These are phyloP conservation scores for Pestalotiopsis sp. DNA, from an alignment of 2,329 filamentous ascomycete genomes.

Conservation along the genomic window DNA sequence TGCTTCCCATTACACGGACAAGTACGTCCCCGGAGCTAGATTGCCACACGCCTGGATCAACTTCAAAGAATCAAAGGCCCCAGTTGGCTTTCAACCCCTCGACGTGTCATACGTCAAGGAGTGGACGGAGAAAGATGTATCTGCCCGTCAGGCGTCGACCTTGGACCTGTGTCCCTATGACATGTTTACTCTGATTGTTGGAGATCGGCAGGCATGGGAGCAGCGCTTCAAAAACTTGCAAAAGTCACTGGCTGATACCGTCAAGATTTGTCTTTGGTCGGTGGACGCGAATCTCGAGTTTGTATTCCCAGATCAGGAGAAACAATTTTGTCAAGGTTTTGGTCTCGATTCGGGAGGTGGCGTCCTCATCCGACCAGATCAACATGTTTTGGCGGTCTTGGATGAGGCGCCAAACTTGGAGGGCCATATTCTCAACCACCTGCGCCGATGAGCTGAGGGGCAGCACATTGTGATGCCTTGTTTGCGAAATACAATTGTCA, in stretches of 20 bases:
- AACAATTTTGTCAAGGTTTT: conserved; percentile 23
- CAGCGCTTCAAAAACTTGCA: neutral
- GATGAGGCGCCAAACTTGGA: neutral
- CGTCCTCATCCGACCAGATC: conserved; percentile 36
- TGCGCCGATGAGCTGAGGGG: neutral
- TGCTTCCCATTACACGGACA: conserved; percentile 38
- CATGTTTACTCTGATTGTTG: conserved; percentile 32
- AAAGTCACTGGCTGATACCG: neutral
- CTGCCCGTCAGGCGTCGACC: conserved; percentile 32
- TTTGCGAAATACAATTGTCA: neutral
- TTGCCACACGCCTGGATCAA: conserved; percentile 43
- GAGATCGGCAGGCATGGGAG: conserved; percentile 4
- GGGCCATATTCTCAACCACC: neutral
- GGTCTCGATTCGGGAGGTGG: conserved; percentile 26
- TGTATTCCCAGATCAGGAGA: conserved; percentile 16
- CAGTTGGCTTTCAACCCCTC: conserved; percentile 24
- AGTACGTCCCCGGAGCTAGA: conserved; percentile 39
- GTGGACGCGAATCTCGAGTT: conserved; percentile 28
- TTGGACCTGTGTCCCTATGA: conserved; percentile 37
- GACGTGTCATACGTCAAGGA: conserved; percentile 38
- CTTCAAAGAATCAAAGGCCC: neutral
- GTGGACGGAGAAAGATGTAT: conserved; percentile 26
- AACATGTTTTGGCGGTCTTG: conserved; percentile 31
- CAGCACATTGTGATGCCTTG: too few relatives aligned
- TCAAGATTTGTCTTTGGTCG: conserved; percentile 10